These are phyloP conservation scores for Lentinula raphanica DNA, from an alignment of 768 basidiomycete species.

Conservation along the genomic window DNA sequence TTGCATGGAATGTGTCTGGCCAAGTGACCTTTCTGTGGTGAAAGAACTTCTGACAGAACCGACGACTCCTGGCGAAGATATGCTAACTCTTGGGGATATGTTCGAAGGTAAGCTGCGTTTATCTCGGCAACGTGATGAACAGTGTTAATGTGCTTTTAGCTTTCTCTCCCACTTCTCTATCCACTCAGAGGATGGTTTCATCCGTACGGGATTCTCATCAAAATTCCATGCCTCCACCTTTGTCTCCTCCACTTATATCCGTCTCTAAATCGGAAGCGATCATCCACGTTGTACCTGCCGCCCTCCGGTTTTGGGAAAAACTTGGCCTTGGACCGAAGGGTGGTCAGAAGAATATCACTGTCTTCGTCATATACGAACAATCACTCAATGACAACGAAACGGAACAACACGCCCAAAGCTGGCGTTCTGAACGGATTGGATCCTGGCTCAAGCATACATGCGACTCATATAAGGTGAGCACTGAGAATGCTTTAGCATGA, in stretches of 20 bases:
- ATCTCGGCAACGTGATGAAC: neutral
- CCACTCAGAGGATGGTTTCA: conserved; percentile 1
- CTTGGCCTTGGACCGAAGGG: conserved; percentile 65
- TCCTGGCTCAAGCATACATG: conserved; percentile 55
- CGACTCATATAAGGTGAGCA: conserved; percentile 53
- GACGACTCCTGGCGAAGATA: conserved; percentile 27
- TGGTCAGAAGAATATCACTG: conserved; percentile 66
- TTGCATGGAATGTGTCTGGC: conserved; percentile 45
- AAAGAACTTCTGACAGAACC: conserved; percentile 37
- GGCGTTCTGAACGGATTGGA: conserved; percentile 36
- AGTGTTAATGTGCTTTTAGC: neutral
- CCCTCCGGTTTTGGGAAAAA: conserved; percentile 83
- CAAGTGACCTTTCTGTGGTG: conserved; percentile 47
- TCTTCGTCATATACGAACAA: conserved; percentile 67
- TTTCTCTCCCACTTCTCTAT: neutral
- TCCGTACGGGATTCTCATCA: neutral
- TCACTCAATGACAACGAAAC: conserved; percentile 29
- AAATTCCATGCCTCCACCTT: conserved; percentile 16
- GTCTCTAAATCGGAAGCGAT: conserved; percentile 65
- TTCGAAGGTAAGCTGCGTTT: conserved; percentile 28
- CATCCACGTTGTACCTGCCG: conserved; percentile 64
- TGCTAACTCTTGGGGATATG: conserved; percentile 38
- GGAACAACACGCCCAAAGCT: neutral
- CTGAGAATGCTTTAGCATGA: neutral
- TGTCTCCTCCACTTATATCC: conserved; percentile 55